phyloP scores from a whole-genome alignment of 2,329 filamentous ascomycete genomes.

The Periconia sp. region DNA sequence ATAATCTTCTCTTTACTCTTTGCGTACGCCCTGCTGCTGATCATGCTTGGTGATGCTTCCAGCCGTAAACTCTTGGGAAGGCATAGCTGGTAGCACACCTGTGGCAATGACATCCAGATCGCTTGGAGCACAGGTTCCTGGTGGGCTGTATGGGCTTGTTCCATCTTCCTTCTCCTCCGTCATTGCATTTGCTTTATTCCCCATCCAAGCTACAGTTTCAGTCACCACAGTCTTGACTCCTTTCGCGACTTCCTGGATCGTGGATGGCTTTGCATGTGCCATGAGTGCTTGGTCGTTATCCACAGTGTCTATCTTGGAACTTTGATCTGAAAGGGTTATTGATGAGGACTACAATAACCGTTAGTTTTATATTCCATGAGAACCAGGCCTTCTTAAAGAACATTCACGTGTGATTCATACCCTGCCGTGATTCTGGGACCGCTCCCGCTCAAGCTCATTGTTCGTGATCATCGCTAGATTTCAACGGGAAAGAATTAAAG shows the following conservation, averaged over 20 bases:
- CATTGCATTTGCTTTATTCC: constrained; percentile 28
- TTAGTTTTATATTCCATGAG: too few relatives aligned
- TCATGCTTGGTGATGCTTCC: neutral
- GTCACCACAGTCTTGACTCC: constrained; percentile 23
- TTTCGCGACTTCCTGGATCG: constrained; percentile 15
- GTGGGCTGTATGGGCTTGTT: constrained; percentile 35
- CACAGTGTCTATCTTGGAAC: neutral
- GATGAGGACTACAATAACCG: neutral
- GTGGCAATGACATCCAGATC: constrained; percentile 38
- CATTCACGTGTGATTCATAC: too few relatives aligned
- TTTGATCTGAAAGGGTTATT: neutral
- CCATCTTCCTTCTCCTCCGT: constrained; percentile 19
- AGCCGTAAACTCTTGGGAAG: neutral
- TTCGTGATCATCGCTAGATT: too few relatives aligned
- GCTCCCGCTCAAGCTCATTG: too few relatives aligned
- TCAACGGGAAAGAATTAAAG: too few relatives aligned
- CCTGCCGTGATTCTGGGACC: too few relatives aligned
- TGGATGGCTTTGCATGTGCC: constrained; percentile 15
- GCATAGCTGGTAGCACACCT: constrained; percentile 28
- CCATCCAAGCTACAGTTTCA: constrained; percentile 26
- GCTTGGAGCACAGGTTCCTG: constrained; percentile 32
- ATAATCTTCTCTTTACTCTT: neutral
- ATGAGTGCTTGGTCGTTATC: constrained; percentile 8
- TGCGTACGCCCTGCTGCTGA: neutral
- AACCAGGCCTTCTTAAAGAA: too few relatives aligned